Evolutionary conservation across 805 yeast genomes (phyloP).

Genomic region (Sugiyamaella lignohabitans): DNA sequence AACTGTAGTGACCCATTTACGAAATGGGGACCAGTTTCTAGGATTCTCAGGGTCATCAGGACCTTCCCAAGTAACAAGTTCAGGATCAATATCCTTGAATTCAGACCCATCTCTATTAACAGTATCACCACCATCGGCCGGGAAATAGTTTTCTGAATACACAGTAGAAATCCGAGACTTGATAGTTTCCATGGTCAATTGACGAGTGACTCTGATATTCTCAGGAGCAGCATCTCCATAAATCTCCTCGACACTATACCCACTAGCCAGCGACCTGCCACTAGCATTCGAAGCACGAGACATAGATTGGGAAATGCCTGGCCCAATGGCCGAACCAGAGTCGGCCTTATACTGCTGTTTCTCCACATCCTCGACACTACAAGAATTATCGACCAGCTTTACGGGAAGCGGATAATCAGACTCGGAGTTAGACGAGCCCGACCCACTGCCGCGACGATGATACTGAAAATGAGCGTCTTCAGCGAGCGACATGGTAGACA

Average conservation of each 20-base stretch:
- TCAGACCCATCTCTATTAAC: conserved; percentile 44
- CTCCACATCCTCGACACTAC: too few relatives aligned
- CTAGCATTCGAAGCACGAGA: too few relatives aligned
- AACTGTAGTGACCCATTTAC: conserved; percentile 40
- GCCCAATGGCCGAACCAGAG: too few relatives aligned
- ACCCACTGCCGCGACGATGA: too few relatives aligned
- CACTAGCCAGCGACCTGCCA: conserved; percentile 11
- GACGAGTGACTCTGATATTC: conserved; percentile 37
- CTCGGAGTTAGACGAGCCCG: not conserved
- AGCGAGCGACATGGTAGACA: too few relatives aligned
- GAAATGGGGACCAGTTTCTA: conserved; percentile 47
- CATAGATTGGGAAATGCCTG: too few relatives aligned
- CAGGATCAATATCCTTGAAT: conserved; percentile 52
- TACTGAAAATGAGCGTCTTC: too few relatives aligned
- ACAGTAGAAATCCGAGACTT: conserved; percentile 30
- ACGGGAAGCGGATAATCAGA: not conserved
- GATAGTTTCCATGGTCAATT: conserved; percentile 41
- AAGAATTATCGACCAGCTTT: not conserved
- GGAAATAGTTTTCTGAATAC: conserved; percentile 14
- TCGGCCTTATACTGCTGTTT: too few relatives aligned
- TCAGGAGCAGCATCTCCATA: conserved; percentile 37
- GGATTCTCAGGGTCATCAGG: conserved; percentile 56
- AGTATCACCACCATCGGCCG: conserved; percentile 23
- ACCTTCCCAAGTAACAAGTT: conserved; percentile 62
- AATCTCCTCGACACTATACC: conserved; percentile 29